Base-by-base conservation (phyloP, 75 land plant species). In the Picea sitchensis region DNA sequence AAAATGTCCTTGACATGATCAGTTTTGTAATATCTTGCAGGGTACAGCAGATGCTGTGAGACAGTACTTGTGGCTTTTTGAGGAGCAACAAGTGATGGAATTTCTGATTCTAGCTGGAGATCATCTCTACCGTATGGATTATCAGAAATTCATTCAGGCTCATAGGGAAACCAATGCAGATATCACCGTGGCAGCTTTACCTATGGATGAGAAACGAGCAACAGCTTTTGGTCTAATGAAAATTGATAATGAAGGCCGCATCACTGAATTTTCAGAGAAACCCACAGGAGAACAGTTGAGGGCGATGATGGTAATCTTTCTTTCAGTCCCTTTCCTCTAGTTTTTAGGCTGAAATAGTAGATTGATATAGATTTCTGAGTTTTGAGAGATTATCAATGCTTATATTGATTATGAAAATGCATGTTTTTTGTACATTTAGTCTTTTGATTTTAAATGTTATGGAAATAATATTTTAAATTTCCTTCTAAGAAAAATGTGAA, bases 1-100 rank as follows among this genome's bases (percentile, higher is more conserved):
- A 21, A 76, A 76, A 76, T 30, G 23, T 76, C 11, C 26, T 47
- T 76, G 14, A 51, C 87, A 76, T 17, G 57, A 47, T 23, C 77
- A 76, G 58, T 36, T 65, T 21, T 87, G 38, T 20, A 36, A 44
- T 59, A 23, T 78, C 36, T 59, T 65, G 34, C 79, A 92, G 94
- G 99, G 99, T 18, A 98, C 99, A 36, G 99, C 99, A 69, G 99
- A 98, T 93, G 99, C 99, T 38, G 99, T 98, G 38, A 91, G 99
- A 84, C 99, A 98, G 78, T 98, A 98, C 78, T 78, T 95, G 31
- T 98, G 99, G 99, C 89, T 98, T 30, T 93, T 98, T 83, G 98
- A 98, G 83, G 99, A 98, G 81, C 96, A 96, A 41, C 84, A 91
- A 79, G 93, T 98, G 4, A 85, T 98, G 88, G 99, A 98, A 79